phyloP scores from a whole-genome alignment of 176 grass and related monocot species.

The Tillandsia leiboldiana region DNA sequence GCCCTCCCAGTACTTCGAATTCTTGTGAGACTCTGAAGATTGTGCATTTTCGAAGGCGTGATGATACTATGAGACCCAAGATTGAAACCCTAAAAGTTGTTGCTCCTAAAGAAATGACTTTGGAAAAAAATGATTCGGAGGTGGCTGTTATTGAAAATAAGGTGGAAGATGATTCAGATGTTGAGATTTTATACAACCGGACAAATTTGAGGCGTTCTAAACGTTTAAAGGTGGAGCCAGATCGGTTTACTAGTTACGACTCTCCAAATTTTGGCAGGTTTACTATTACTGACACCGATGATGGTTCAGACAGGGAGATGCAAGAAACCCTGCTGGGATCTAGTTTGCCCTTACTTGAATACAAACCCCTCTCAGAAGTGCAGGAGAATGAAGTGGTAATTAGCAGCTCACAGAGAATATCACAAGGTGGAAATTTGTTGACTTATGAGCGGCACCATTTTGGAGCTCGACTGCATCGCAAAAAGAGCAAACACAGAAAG shows the following conservation, averaged over 20 bases:
- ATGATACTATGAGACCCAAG: constrained; percentile 29
- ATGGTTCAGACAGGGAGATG: not conserved
- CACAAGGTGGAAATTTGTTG: constrained; percentile 10
- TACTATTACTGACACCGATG: constrained; percentile 25
- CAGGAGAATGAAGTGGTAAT: constrained; percentile 28
- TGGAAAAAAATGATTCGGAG: constrained; percentile 8
- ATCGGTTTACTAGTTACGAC: constrained; percentile 52
- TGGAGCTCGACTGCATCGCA: constrained; percentile 24
- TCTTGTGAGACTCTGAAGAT: constrained; percentile 42
- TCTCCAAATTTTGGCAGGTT: constrained; percentile 36
- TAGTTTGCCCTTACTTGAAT: constrained; percentile 22
- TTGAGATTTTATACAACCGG: constrained; percentile 44
- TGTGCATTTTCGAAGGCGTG: constrained; percentile 28
- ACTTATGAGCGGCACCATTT: constrained; percentile 8
- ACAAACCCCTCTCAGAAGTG: constrained; percentile 4
- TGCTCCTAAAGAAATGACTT: constrained; percentile 2
- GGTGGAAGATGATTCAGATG: constrained; percentile 25
- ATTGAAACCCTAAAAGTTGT: constrained; percentile 15
- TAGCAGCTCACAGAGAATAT: constrained; percentile 2
- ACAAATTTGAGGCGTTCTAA: constrained; percentile 73
- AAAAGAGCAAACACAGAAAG: constrained; percentile 37
- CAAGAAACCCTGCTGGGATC: not conserved
- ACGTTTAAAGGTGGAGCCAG: constrained; percentile 43
- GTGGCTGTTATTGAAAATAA: constrained; percentile 12
- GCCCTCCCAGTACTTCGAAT: constrained; percentile 9